Percentiles rank a stretch among this genome's conserved stretches.
These are phyloP conservation scores for Macrophomina pseudophaseolina DNA, from an alignment of 2,329 filamentous ascomycete genomes.

Conservation along the genomic window DNA sequence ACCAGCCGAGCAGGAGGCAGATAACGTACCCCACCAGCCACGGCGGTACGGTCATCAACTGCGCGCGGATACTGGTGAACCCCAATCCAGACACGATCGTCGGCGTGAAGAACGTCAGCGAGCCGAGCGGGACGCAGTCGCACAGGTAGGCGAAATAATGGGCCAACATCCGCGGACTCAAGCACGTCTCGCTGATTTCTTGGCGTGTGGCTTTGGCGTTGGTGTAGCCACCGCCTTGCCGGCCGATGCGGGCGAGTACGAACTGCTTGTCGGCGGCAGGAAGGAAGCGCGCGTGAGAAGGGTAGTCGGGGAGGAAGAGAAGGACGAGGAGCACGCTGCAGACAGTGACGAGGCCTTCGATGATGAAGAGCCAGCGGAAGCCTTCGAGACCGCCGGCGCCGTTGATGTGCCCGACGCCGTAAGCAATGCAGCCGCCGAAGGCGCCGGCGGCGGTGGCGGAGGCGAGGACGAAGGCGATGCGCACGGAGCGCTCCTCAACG, in stretches of 20 bases:
- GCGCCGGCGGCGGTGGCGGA: constrained; percentile 60
- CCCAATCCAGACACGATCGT: constrained; percentile 52
- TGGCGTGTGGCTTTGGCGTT: constrained; percentile 41
- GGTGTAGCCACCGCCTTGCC: constrained; percentile 45
- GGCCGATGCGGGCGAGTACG: constrained; percentile 33
- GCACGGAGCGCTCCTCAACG: constrained; percentile 60
- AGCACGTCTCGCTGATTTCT: constrained; percentile 45
- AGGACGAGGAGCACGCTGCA: constrained; percentile 33
- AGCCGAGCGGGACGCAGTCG: constrained; percentile 40
- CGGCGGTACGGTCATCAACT: constrained; percentile 47
- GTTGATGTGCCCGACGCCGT: constrained; percentile 41
- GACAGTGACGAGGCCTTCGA: constrained; percentile 31
- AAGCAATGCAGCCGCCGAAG: constrained; percentile 47
- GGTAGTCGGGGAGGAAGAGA: constrained; percentile 38
- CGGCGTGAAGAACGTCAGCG: constrained; percentile 50
- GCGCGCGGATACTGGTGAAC: constrained; percentile 47
- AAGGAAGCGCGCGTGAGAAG: constrained; percentile 35
- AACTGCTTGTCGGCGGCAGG: constrained; percentile 33
- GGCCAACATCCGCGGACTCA: constrained; percentile 44
- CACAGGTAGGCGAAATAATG: constrained; percentile 35
- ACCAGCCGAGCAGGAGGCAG: constrained; percentile 31
- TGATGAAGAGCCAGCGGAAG: constrained; percentile 48
- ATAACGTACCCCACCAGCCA: constrained; percentile 43
- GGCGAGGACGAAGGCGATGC: constrained; percentile 60
- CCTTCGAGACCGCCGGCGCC: constrained; percentile 45